phyloP scores from a whole-genome alignment of 805 yeast genomes.

The Brettanomyces custersianus region DNA sequence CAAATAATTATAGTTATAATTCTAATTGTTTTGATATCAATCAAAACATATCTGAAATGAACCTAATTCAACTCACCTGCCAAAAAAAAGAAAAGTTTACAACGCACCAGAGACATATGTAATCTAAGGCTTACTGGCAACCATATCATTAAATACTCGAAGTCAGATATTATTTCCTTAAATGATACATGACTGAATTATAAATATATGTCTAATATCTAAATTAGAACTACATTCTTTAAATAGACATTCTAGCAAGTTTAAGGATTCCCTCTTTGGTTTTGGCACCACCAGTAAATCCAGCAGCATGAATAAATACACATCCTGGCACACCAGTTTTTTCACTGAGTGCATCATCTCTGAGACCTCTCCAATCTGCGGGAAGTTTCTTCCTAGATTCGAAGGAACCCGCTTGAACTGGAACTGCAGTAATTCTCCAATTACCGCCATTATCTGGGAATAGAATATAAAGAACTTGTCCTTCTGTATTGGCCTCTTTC shows the following conservation, averaged over 20 bases:
- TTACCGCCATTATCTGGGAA: slow-evolving; percentile 63
- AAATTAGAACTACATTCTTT: neutral
- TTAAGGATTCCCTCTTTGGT: slow-evolving; percentile 68
- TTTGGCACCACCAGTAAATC: slow-evolving; percentile 92
- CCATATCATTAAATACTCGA: no score
- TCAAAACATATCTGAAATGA: no score
- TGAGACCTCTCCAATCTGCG: slow-evolving; percentile 88
- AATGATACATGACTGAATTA: no score
- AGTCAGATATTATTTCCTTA: no score
- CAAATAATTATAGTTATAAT: no score
- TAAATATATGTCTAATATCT: no score
- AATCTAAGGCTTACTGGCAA: no score
- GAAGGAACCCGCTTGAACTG: slow-evolving; percentile 70
- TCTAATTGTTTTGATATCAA: no score
- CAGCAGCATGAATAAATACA: slow-evolving; percentile 90
- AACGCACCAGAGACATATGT: no score
- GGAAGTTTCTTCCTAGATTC: slow-evolving; percentile 83
- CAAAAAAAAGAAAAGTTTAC: no score
- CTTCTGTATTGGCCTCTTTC: slow-evolving; percentile 43
- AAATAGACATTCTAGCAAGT: slow-evolving; percentile 43
- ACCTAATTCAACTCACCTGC: no score
- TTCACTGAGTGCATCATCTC: slow-evolving; percentile 75
- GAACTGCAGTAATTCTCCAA: slow-evolving; percentile 90
- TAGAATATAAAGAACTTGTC: slow-evolving; percentile 63
- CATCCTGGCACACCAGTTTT: slow-evolving; percentile 79